Conservation (phyloP, 495 filamentous ascomycete genomes). For the Aspergillus leporis region DNA sequence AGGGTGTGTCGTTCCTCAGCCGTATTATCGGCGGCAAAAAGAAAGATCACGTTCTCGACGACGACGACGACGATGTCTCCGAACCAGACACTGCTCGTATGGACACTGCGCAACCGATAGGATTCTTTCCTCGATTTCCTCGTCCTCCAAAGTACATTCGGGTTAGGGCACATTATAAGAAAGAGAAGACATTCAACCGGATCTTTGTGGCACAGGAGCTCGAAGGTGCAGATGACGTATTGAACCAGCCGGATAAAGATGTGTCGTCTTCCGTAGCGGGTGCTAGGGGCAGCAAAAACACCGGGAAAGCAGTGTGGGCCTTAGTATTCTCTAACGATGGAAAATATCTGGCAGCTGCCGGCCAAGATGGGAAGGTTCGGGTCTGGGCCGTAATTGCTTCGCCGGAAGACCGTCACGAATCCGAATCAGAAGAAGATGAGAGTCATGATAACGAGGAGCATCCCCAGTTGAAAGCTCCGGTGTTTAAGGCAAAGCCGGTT, state of each 20-base stretch:
- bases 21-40: slow-evolving; percentile 82
- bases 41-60: slow-evolving; percentile 51
- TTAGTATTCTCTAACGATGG: slow-evolving; percentile 93
- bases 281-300: slow-evolving; percentile 35
- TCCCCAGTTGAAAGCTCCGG: slow-evolving; percentile 75
- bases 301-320: slow-evolving; percentile 75
- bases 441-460: slow-evolving; percentile 43
- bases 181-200: slow-evolving; percentile 76
- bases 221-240: slow-evolving; percentile 27
- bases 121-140: slow-evolving; percentile 85
- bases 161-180: slow-evolving; percentile 78
- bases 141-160: slow-evolving; percentile 91
- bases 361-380: slow-evolving; percentile 81
- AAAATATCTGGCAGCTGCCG: slow-evolving; percentile 84
- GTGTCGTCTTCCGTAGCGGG: slow-evolving; percentile 29
- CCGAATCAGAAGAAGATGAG: slow-evolving; percentile 70
- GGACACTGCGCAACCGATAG: slow-evolving; percentile 80
- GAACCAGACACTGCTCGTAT: slow-evolving; percentile 70
- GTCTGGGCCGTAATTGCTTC: slow-evolving; percentile 90
- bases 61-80: slow-evolving; percentile 71
- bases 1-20: slow-evolving; percentile 88
- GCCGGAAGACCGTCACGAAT: slow-evolving; percentile 69
- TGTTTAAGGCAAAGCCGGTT: slow-evolving; percentile 78
- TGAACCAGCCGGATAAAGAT: slow-evolving; percentile 27
- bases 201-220: slow-evolving; percentile 93